phyloP scores from a whole-genome alignment of 2,329 filamentous ascomycete species.

The Claviceps sp. region DNA sequence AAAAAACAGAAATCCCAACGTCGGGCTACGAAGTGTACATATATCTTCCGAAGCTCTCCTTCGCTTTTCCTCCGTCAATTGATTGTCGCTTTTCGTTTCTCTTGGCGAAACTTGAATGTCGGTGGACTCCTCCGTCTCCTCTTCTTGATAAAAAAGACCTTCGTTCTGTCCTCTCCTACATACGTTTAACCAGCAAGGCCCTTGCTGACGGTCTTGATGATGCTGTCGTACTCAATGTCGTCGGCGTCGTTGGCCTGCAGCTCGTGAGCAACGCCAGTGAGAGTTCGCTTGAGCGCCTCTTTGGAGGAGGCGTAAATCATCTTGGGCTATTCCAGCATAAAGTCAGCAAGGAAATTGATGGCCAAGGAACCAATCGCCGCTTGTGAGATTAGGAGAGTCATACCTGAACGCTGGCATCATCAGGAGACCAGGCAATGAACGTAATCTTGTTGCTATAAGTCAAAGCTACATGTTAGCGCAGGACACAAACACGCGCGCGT shows the following conservation, averaged over 20 bases:
- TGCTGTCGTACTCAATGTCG: conserved; percentile 65
- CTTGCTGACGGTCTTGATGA: conserved; percentile 56
- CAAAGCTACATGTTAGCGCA: conserved; percentile 10
- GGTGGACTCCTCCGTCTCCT: neutral
- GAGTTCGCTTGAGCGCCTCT: conserved; percentile 67
- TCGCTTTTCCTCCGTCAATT: neutral
- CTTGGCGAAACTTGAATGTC: neutral
- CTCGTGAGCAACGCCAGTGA: conserved; percentile 62
- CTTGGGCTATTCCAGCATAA: conserved; percentile 46
- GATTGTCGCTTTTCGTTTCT: neutral
- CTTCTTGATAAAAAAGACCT: neutral
- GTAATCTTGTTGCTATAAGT: conserved; percentile 56
- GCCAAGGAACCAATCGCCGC: neutral
- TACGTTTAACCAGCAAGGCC: conserved; percentile 34
- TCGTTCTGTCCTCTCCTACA: neutral
- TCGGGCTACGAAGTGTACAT: conserved; percentile 2
- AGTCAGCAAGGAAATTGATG: neutral
- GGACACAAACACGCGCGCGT: neutral
- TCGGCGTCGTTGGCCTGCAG: conserved; percentile 75
- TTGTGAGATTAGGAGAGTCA: conserved; percentile 17
- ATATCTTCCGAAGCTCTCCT: neutral
- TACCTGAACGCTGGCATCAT: conserved; percentile 69
- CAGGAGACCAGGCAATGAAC: conserved; percentile 69
- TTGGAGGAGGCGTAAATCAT: conserved; percentile 88
- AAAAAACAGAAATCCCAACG: conserved; percentile 2